A percentile compares a stretch with the other conserved stretches of the same genome.
Evolutionary conservation across 2,329 filamentous ascomycete species (phyloP).

Genomic region (Boeremia exigua): DNA sequence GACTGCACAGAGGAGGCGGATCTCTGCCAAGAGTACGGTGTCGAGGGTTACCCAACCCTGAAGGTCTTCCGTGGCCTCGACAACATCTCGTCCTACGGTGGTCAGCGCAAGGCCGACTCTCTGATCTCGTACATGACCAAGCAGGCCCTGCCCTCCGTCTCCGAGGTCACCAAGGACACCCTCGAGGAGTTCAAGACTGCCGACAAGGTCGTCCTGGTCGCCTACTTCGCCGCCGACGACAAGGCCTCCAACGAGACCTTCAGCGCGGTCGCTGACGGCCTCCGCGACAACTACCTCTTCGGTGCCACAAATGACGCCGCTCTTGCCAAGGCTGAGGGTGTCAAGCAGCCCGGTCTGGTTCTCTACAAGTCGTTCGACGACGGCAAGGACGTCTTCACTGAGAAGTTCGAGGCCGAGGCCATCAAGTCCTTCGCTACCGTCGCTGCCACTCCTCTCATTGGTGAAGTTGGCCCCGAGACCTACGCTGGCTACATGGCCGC

Average conservation of each 20-base stretch:
- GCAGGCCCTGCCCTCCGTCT: conserved; percentile 93
- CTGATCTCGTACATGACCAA: conserved; percentile 94
- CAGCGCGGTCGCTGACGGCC: conserved; percentile 72
- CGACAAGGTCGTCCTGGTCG: conserved; percentile 95
- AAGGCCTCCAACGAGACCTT: conserved; percentile 90
- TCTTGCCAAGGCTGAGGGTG: conserved; percentile 87
- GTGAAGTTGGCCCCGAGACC: conserved; percentile 95
- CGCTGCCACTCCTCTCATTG: conserved; percentile 85
- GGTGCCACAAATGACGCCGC: conserved; percentile 82
- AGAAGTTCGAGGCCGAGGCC: conserved; percentile 80
- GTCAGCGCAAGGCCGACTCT: conserved; percentile 83
- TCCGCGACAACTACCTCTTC: conserved; percentile 92
- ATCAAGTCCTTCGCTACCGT: conserved; percentile 86
- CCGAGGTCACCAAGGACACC: conserved; percentile 77
- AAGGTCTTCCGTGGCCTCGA: conserved; percentile 97
- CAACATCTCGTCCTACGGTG: conserved; percentile 80
- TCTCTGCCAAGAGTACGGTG: conserved; percentile 86
- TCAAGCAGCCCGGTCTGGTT: conserved; percentile 84
- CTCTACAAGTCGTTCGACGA: conserved; percentile 99
- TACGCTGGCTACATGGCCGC: conserved; percentile 94
- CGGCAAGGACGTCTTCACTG: conserved; percentile 84
- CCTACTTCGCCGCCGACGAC: conserved; percentile 79
- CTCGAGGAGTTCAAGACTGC: conserved; percentile 96
- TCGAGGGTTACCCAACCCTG: conserved; percentile 97
- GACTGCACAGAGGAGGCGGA: conserved; percentile 96